Evolutionary conservation across 83 land plant species (phyloP).

Genomic region (Thuja plicata): DNA sequence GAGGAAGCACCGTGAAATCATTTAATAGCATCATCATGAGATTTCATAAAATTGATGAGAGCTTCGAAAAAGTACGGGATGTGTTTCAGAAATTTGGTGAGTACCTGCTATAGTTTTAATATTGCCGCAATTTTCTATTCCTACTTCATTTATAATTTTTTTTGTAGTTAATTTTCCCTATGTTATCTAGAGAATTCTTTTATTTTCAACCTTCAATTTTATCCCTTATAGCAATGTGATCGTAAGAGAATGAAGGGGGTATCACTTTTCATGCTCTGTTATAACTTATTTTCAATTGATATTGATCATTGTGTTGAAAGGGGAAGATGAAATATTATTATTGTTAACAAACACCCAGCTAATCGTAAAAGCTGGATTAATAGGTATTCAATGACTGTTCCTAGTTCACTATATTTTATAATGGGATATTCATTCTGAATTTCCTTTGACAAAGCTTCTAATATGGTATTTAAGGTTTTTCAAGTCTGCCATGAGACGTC

Average conservation of each 20-base stretch:
- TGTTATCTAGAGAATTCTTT: background rate
- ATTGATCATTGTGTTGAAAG: background rate
- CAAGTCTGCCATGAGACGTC: background rate
- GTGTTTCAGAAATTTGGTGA: conserved; percentile 87
- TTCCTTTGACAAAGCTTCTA: background rate
- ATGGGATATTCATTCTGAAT: background rate
- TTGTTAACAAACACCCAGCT: background rate
- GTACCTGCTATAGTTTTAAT: conserved; percentile 17
- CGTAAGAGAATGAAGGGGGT: background rate
- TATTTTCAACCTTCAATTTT: background rate
- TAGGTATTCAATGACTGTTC: background rate
- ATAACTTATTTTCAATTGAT: background rate
- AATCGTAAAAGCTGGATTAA: background rate
- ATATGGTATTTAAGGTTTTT: background rate
- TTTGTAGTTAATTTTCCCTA: background rate
- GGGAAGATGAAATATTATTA: background rate
- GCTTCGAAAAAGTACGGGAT: conserved; percentile 78
- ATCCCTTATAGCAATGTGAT: background rate
- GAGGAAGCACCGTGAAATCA: conserved; percentile 67
- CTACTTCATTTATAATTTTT: background rate
- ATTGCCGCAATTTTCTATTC: background rate
- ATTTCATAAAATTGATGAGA: conserved; percentile 94
- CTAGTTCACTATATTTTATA: background rate
- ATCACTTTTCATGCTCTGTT: background rate
- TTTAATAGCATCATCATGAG: conserved; percentile 87